Evolutionary conservation across 2,329 filamentous ascomycete species (phyloP).

Genomic region (Fusarium nelsonii): DNA sequence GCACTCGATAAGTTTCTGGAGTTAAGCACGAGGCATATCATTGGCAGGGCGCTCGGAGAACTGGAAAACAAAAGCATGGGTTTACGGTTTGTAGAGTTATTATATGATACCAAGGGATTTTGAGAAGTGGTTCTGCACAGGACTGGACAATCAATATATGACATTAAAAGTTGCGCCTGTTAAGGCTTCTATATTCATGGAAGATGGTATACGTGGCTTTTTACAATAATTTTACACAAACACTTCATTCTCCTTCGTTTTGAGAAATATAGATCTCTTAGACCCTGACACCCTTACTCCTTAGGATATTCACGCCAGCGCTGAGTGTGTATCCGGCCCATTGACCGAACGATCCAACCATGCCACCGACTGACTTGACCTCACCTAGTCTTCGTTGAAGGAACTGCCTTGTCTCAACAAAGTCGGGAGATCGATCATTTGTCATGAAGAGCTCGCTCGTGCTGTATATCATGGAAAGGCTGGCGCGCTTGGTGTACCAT

Average conservation of each 20-base stretch:
- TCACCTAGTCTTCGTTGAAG: conserved; percentile 81
- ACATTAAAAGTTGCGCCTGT: conserved; percentile 31
- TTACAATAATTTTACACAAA: conserved; percentile 47
- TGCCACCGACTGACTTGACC: conserved; percentile 70
- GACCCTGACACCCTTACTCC: conserved; percentile 89
- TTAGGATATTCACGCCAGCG: conserved; percentile 82
- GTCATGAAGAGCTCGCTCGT: conserved; percentile 94
- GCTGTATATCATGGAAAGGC: conserved; percentile 71
- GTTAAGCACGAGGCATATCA: conserved; percentile 17
- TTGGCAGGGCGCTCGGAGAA: conserved; percentile 20
- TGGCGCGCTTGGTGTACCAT: conserved; percentile 81
- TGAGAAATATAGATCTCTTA: conserved; percentile 54
- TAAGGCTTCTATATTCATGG: conserved; percentile 32
- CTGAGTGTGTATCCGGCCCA: conserved; percentile 87
- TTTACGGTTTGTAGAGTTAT: conserved; percentile 22
- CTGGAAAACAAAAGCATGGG: conserved; percentile 16
- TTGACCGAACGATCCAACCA: conserved; percentile 73
- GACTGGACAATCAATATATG: conserved; percentile 10
- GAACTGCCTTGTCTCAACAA: conserved; percentile 82
- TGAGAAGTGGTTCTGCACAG: conserved; percentile 19
- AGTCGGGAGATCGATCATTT: conserved; percentile 80
- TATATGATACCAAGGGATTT: conserved; percentile 20
- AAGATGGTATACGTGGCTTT: conserved; percentile 39
- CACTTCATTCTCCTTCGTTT: not conserved
- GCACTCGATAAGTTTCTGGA: conserved; percentile 21